Conservation (phyloP, 2,329 filamentous ascomycete species). For the Ophidiomyces ophidiicola region DNA sequence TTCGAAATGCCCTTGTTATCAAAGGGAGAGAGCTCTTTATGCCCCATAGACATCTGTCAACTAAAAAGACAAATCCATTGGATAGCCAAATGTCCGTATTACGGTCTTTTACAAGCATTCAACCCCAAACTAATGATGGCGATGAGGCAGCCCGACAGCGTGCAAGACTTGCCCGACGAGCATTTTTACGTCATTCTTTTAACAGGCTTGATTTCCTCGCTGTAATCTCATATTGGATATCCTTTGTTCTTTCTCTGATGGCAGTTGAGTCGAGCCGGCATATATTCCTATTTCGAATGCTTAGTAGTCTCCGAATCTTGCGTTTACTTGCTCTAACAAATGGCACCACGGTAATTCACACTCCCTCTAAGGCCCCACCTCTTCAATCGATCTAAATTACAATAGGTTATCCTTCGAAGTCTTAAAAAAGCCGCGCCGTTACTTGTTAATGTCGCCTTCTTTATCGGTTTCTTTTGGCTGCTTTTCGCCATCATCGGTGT, state of each 20-base stretch:
- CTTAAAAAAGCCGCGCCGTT: constrained; percentile 89
- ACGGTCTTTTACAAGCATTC: constrained; percentile 62
- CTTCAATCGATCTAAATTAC: constrained; percentile 13
- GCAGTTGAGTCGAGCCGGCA: constrained; percentile 58
- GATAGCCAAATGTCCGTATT: constrained; percentile 47
- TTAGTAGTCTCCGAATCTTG: constrained; percentile 86
- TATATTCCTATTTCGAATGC: constrained; percentile 87
- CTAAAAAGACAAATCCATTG: constrained; percentile 38
- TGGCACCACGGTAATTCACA: constrained; percentile 64
- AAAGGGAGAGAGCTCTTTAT: constrained; percentile 70
- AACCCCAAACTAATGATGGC: constrained; percentile 47
- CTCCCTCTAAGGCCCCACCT: background rate
- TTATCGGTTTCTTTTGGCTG: constrained; percentile 96
- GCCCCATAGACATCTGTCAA: constrained; percentile 61
- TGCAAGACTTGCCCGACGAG: constrained; percentile 72
- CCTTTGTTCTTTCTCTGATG: constrained; percentile 59
- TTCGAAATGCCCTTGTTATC: constrained; percentile 60
- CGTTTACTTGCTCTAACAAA: constrained; percentile 83
- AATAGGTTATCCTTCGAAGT: constrained; percentile 78
- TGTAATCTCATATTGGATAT: constrained; percentile 89
- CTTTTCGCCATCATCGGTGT: constrained; percentile 93
- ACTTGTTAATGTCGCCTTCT: constrained; percentile 81
- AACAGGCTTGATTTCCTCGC: constrained; percentile 92
- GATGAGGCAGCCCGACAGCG: constrained; percentile 64
- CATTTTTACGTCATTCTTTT: constrained; percentile 88